Evolutionary conservation across 164 flowering plant species (phyloP).

Genomic region (Echeveria elegans): DNA sequence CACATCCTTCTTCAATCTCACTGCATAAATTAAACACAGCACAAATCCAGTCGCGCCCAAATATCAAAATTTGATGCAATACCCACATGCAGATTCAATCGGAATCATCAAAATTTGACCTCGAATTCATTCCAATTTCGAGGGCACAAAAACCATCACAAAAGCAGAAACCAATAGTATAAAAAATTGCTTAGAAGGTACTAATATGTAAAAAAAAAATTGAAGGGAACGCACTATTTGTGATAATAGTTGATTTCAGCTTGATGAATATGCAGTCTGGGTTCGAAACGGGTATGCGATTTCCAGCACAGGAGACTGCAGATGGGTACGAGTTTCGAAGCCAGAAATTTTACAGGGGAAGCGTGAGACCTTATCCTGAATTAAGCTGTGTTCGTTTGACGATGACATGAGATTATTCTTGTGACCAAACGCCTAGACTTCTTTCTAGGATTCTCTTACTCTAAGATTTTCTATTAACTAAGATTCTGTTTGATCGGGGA

Average conservation of each 20-base stretch:
- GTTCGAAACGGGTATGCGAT: neutral
- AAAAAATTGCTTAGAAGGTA: too few relatives aligned
- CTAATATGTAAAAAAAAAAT: too few relatives aligned
- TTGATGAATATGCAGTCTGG: neutral
- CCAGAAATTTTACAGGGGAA: neutral
- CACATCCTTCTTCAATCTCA: too few relatives aligned
- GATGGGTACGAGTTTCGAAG: neutral
- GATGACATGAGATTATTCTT: neutral
- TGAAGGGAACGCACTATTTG: neutral
- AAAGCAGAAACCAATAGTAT: neutral
- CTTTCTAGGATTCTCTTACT: too few relatives aligned
- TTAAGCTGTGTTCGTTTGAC: neutral
- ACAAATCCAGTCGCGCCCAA: neutral
- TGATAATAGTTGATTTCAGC: neutral
- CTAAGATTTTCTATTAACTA: too few relatives aligned
- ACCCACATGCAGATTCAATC: neutral
- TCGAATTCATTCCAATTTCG: neutral
- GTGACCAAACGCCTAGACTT: neutral
- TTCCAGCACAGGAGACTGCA: neutral
- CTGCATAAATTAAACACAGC: too few relatives aligned
- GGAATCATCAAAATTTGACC: neutral
- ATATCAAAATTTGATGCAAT: neutral
- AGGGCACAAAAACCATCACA: neutral
- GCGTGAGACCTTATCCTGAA: neutral
- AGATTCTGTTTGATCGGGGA: too few relatives aligned